A percentile compares a stretch with the other conserved stretches of the same genome.
Conservation (phyloP, 352 stramenopile genomes). For the Globisporangium solare region DNA sequence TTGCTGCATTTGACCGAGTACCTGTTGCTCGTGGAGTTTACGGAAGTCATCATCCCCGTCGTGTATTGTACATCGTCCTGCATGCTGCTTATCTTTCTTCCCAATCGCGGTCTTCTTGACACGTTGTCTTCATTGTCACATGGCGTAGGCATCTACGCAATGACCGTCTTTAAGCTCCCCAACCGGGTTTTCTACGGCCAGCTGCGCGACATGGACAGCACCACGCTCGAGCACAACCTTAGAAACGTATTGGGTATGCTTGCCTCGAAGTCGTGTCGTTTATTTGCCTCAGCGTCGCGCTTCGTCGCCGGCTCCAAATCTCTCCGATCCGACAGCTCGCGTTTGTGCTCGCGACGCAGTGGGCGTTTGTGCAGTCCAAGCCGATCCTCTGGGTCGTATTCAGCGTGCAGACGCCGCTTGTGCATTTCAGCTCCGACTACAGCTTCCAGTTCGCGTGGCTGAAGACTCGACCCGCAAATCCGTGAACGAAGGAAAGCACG, state of each 20-base stretch:
- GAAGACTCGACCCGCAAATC: too few species aligned
- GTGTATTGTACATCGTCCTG: constrained; percentile 7
- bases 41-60: constrained; percentile 15
- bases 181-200: constrained; percentile 7
- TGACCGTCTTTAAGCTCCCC: constrained; percentile 3
- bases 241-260: constrained; percentile 15
- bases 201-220: background rate
- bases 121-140: too few species aligned
- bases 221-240: background rate
- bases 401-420: background rate
- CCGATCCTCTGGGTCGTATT: constrained; percentile 23
- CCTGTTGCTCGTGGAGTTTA: constrained; percentile 14
- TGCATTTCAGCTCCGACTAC: constrained; percentile 15
- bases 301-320: constrained; percentile 11
- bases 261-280: constrained; percentile 21
- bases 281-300: constrained; percentile 3
- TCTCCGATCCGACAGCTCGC: constrained; percentile 14
- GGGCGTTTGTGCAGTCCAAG: constrained; percentile 19
- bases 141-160: background rate
- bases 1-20: constrained; percentile 13
- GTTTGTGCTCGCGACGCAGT: constrained; percentile 25
- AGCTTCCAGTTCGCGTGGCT: constrained; percentile 18
- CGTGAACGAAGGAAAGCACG: too few species aligned
- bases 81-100: too few species aligned
- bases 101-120: too few species aligned